Conservation (phyloP, 805 yeast genomes). For the Pichia ethanolica region DNA sequence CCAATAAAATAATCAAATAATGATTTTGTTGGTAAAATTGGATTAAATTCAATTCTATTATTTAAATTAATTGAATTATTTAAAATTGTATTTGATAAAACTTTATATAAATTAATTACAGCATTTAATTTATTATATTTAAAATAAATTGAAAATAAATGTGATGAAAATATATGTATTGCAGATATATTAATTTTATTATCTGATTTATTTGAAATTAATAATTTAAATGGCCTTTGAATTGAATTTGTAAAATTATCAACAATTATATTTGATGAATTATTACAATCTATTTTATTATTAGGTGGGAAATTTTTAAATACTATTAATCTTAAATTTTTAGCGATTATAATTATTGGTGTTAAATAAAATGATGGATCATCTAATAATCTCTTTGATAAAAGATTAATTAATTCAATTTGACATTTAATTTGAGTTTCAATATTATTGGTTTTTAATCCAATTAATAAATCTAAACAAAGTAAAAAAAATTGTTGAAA, state of each 20-base stretch:
- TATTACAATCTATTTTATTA: not conserved
- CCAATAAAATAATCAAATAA: conserved; percentile 5
- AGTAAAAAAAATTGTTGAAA: conserved; percentile 2
- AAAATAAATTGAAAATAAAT: conserved; percentile 6
- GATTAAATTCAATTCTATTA: not conserved
- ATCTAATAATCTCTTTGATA: conserved; percentile 3
- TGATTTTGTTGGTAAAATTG: conserved; percentile 2
- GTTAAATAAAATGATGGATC: conserved; percentile 6
- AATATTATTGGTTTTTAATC: not conserved
- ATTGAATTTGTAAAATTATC: conserved; percentile 5
- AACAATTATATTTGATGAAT: not conserved
- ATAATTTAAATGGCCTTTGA: conserved; percentile 5
- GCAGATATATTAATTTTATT: conserved; percentile 6
- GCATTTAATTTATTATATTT: conserved; percentile 5
- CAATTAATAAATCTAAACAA: not conserved
- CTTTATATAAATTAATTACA: conserved; percentile 2
- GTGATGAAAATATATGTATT: conserved; percentile 6
- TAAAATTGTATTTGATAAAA: conserved; percentile 2
- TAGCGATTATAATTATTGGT: conserved; percentile 5
- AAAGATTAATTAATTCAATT: not conserved
- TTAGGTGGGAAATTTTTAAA: not conserved
- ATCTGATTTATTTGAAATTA: conserved; percentile 7
- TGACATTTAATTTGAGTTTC: conserved; percentile 1
- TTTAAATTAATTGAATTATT: not conserved
- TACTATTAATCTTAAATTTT: not conserved